Base-by-base conservation (phyloP, 805 yeast species). In the Lipomyces japonicus region DNA sequence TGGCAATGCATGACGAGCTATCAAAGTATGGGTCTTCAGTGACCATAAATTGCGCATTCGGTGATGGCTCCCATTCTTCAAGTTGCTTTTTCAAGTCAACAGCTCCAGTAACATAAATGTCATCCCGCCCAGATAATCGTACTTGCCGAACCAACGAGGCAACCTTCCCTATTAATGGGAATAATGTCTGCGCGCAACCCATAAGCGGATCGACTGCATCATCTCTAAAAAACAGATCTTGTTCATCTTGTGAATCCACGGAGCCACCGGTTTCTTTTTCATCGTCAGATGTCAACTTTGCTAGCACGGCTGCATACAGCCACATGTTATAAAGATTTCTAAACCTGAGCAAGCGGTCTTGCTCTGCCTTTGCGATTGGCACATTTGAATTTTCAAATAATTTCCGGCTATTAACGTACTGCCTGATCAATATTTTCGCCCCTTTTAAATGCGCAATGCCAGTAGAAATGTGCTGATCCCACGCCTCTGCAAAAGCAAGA, bases 361-460 rank as follows among this genome's bases (percentile, higher is more conserved):
- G 45, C 44, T 47, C 51, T 44, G 31, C 48, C 16, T 48, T 47
- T 3, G 50, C 36, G 14, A 38, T 42, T 16, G 25, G 45, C 14
- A 31, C 51, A 18, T 26, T 10, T n/a, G n/a, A n/a, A n/a, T n/a
- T n/a, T 10, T 25, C 25, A 3, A 53, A 49, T n/a, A 48, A 40
- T 3, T 39, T 38, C 10, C 48, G 48, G n/a, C 55, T 32, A n/a
- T 31, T 39, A 14, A 59, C 39, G 2, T 61, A 53, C 24, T 51
- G 58, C 23, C 57, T 39, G 18, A 80, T 79, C 76, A 82, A 77
- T 10, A 79, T 74, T 51, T 76, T 74, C 3, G 86, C 86, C 26
- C 87, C 86, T 60, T 76, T 78, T 50, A 82, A 69, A 65, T 82
- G 88, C 1, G 84, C 81, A 46, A 82, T 78, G 10, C 87, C 86